A percentile compares a stretch with the other conserved stretches of the same genome.
Conservation (phyloP, 2,329 filamentous ascomycete genomes). For the Metarhizium guizhouense region DNA sequence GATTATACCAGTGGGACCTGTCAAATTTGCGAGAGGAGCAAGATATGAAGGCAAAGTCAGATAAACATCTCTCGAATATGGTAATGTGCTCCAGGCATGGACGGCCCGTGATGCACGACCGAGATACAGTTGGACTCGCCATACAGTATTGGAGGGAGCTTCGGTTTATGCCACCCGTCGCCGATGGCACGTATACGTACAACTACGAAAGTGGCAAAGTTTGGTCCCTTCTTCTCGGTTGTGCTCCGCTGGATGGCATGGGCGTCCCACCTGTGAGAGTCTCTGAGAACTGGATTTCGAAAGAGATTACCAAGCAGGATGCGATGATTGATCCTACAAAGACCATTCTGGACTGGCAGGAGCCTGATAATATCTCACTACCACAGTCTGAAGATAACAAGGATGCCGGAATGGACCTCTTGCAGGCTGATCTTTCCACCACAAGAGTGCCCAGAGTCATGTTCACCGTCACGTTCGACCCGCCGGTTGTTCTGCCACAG, state of each 20-base stretch:
- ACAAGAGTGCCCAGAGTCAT: constrained; percentile 59
- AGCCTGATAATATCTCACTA: constrained; percentile 58
- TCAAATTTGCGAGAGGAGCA: constrained; percentile 44
- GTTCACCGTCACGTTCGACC: constrained; percentile 67
- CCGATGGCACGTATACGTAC: constrained; percentile 26
- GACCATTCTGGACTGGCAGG: constrained; percentile 58
- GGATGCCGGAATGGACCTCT: constrained; percentile 42
- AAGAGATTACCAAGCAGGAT: constrained; percentile 51
- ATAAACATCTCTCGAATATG: constrained; percentile 41
- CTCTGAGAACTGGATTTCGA: constrained; percentile 66
- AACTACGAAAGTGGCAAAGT: constrained; percentile 37
- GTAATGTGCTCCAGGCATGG: constrained; percentile 65
- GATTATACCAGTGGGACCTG: constrained; percentile 63
- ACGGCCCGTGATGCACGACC: constrained; percentile 60
- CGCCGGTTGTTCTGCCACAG: constrained; percentile 62
- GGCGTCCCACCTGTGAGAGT: constrained; percentile 55
- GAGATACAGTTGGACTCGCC: constrained; percentile 57
- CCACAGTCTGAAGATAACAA: constrained; percentile 35
- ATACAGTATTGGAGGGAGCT: constrained; percentile 71
- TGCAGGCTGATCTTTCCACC: constrained; percentile 34
- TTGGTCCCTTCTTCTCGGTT: constrained; percentile 63
- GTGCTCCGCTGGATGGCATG: constrained; percentile 38
- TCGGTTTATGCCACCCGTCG: constrained; percentile 34
- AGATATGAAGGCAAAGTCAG: constrained; percentile 32
- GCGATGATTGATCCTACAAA: constrained; percentile 32